Base-by-base conservation (phyloP, 177 flowering plant species). In the Vitis hybrid region DNA sequence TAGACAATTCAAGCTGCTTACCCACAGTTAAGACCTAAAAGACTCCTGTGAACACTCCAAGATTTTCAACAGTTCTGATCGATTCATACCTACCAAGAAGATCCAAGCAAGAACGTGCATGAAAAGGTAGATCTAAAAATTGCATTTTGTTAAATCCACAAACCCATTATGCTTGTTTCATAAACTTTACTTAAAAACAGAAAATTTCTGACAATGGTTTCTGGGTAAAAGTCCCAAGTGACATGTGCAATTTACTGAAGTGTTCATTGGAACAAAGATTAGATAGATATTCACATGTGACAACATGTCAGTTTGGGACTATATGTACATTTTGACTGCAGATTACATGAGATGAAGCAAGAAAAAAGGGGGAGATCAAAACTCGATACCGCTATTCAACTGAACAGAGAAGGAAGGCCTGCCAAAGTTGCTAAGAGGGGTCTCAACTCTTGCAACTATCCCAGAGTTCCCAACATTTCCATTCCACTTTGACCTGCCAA, bases 401-500 rank as follows among this genome's bases (percentile, higher is more conserved):
- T 95, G 97, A 71, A 92, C 74, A 7, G 98, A 91, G 72, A 91
- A 84, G 19, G 92, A 79, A 57, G 97, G 92, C 61, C 85, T 80
- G 8, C 91, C 88, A 68, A 82, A 71, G 73, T 72, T 79, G 33
- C 82, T 68, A 9, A 90, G 82, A 31, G 99, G 97, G 4, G 92
- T 82, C 78, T 95, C 98, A 6, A 85, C 87, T 78, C 83, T 87
- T 20, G 89, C 44, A 51, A 91, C 96, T 28, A 93, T 50, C 6
- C 99, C 99, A 1, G 94, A 77, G 76, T 73, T 88, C 58, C 99
- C 99, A n/a, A 89, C 84, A 75, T 93, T 91, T 28, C 98, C 99
- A 77, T 89, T 95, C 94, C 97, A 93, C 79, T 95, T 95, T 1
- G 99, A 95, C 77, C 95, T 83, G 63, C 99, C 99, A 78, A 93